phyloP scores from a whole-genome alignment of 2,329 filamentous ascomycete species.

The Blumeria graminis region DNA sequence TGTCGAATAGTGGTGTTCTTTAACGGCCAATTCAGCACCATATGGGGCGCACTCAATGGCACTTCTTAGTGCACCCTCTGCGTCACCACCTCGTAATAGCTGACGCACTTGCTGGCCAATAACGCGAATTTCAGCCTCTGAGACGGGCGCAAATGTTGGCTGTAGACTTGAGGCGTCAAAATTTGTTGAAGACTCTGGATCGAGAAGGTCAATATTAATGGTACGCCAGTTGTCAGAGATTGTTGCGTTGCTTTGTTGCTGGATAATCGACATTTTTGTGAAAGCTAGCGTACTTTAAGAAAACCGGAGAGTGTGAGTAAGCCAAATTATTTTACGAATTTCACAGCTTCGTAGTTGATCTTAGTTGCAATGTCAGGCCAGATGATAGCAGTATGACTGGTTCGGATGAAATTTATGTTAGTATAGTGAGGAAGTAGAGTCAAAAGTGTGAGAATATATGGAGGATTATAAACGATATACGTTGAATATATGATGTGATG shows the following conservation, averaged over 20 bases:
- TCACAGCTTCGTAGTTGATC: too few relatives aligned
- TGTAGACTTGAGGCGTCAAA: constrained; percentile 72
- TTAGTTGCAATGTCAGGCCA: too few relatives aligned
- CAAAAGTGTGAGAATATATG: too few relatives aligned
- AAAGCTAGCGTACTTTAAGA: too few relatives aligned
- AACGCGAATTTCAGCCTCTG: constrained; percentile 54
- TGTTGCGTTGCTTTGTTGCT: constrained; percentile 35
- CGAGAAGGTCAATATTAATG: constrained; percentile 80
- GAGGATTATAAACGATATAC: too few relatives aligned
- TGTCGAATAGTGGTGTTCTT: constrained; percentile 65
- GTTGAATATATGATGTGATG: too few relatives aligned
- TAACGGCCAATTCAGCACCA: constrained; percentile 30
- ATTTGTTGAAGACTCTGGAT: constrained; percentile 75
- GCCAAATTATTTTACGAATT: too few relatives aligned
- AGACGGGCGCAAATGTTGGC: constrained; percentile 49
- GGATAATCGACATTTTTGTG: constrained; percentile 36
- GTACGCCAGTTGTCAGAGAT: constrained; percentile 52
- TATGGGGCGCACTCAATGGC: constrained; percentile 73
- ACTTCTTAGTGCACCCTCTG: constrained; percentile 63
- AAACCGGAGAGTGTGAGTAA: too few relatives aligned
- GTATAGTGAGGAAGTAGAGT: too few relatives aligned
- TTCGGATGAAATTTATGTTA: too few relatives aligned
- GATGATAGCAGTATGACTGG: too few relatives aligned
- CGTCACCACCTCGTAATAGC: constrained; percentile 63
- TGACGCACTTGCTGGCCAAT: constrained; percentile 66